Evolutionary conservation across 2,329 filamentous ascomycete species (phyloP).

Genomic region (Alternaria gaisen): DNA sequence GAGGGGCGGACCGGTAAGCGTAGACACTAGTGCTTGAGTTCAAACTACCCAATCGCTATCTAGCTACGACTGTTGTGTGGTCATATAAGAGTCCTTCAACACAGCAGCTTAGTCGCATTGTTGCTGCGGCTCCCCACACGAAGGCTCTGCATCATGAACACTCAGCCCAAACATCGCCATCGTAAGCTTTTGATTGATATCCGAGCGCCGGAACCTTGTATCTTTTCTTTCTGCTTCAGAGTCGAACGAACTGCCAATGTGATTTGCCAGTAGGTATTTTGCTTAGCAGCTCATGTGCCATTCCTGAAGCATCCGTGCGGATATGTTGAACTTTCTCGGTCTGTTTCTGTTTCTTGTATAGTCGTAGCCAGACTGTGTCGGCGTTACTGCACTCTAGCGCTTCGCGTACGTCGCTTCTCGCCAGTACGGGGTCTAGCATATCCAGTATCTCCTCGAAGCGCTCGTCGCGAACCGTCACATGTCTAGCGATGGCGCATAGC

Average conservation of each 20-base stretch:
- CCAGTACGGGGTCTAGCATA: conserved; percentile 60
- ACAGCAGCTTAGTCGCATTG: not conserved
- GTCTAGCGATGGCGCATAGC: conserved; percentile 67
- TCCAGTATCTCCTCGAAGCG: conserved; percentile 76
- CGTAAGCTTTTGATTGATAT: not conserved
- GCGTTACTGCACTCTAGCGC: conserved; percentile 72
- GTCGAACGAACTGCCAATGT: conserved; percentile 22
- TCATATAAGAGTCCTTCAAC: not conserved
- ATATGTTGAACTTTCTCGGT: not conserved
- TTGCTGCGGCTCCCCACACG: not conserved
- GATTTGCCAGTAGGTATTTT: conserved; percentile 18
- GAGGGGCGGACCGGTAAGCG: not conserved
- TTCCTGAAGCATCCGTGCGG: not conserved
- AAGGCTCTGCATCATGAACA: not conserved
- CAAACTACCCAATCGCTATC: not conserved
- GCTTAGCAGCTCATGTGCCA: not conserved
- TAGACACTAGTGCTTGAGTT: not conserved
- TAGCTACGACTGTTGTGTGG: not conserved
- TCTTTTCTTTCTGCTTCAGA: not conserved
- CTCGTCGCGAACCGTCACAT: conserved; percentile 71
- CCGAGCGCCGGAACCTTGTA: not conserved
- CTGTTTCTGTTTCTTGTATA: conserved; percentile 30
- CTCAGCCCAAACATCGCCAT: not conserved
- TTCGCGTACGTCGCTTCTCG: conserved; percentile 59
- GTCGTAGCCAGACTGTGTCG: conserved; percentile 77